These are phyloP conservation scores for Gastrolobium villosum DNA, from an alignment of 306 rosid species.

Conservation along the genomic window DNA sequence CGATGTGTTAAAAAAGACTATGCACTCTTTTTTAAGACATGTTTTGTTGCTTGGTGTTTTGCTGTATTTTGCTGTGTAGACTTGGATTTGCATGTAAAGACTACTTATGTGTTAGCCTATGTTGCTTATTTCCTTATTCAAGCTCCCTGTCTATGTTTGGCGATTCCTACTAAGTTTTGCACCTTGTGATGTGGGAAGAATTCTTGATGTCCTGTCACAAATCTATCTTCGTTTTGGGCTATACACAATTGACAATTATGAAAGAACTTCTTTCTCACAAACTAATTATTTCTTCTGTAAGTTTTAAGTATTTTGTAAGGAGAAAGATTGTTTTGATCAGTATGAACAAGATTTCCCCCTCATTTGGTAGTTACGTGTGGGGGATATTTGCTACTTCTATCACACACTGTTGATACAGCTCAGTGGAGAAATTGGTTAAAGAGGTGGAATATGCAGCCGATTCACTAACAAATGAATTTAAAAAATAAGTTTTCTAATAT, in stretches of 20 bases:
- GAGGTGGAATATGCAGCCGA: not conserved
- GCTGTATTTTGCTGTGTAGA: constrained; percentile 20
- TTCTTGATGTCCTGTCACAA: not conserved
- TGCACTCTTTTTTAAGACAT: constrained; percentile 38
- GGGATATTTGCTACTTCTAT: not conserved
- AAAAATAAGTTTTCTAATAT: too few relatives aligned
- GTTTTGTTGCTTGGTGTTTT: constrained; percentile 38
- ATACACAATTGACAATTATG: not conserved
- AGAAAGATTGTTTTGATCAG: not conserved
- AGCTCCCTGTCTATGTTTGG: not conserved
- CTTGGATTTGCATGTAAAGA: constrained; percentile 45
- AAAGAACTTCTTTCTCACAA: not conserved
- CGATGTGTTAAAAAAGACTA: constrained; percentile 14
- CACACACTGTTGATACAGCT: too few relatives aligned
- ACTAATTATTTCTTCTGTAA: too few relatives aligned
- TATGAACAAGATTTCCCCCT: not conserved
- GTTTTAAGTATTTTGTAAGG: too few relatives aligned
- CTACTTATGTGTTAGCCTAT: constrained; percentile 30
- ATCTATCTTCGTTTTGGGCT: not conserved
- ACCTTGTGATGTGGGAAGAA: not conserved
- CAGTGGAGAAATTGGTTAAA: not conserved
- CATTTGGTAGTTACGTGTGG: too few relatives aligned
- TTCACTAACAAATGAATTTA: not conserved
- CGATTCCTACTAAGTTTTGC: not conserved
- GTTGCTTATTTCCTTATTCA: not conserved